Percentiles rank a stretch among this genome's conserved stretches.
These are phyloP conservation scores for Hanseniaspora lachancei DNA, from an alignment of 805 yeast genomes.

Conservation along the genomic window DNA sequence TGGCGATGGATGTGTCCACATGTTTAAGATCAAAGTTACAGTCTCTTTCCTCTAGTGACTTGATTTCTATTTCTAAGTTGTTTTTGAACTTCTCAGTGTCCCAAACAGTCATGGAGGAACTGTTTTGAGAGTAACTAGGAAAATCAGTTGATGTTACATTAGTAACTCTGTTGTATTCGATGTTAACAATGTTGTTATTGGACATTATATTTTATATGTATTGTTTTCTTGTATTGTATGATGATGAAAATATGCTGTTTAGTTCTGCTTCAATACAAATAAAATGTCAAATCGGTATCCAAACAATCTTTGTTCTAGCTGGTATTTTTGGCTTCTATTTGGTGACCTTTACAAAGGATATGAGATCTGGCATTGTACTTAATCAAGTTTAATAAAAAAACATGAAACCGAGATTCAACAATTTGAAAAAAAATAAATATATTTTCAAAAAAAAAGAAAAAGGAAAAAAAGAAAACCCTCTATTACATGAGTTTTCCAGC, in stretches of 20 bases:
- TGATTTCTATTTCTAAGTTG: slow-evolving; percentile 51
- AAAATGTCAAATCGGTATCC: too few relatives aligned
- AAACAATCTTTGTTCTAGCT: too few relatives aligned
- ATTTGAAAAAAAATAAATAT: not conserved
- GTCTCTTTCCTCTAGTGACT: slow-evolving; percentile 49
- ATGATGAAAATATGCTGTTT: too few relatives aligned
- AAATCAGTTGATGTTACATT: slow-evolving; percentile 82
- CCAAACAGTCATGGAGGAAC: slow-evolving; percentile 63
- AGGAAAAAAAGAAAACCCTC: too few relatives aligned
- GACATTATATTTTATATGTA: not conserved
- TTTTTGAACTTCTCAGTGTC: slow-evolving; percentile 65
- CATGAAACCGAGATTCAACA: too few relatives aligned
- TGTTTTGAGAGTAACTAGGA: slow-evolving; percentile 60
- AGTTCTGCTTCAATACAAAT: too few relatives aligned
- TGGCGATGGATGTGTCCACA: slow-evolving; percentile 83
- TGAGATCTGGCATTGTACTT: too few relatives aligned
- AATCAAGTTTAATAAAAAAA: too few relatives aligned
- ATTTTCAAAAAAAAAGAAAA: not conserved
- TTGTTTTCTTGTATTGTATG: not conserved
- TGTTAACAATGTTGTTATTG: slow-evolving; percentile 53
- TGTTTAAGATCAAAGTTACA: slow-evolving; percentile 81
- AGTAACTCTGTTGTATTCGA: slow-evolving; percentile 82
- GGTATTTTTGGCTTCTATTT: too few relatives aligned
- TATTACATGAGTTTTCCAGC: not conserved
- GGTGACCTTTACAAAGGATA: too few relatives aligned